Conservation (phyloP, 495 filamentous ascomycete species). For the Neurospora sp. region DNA sequence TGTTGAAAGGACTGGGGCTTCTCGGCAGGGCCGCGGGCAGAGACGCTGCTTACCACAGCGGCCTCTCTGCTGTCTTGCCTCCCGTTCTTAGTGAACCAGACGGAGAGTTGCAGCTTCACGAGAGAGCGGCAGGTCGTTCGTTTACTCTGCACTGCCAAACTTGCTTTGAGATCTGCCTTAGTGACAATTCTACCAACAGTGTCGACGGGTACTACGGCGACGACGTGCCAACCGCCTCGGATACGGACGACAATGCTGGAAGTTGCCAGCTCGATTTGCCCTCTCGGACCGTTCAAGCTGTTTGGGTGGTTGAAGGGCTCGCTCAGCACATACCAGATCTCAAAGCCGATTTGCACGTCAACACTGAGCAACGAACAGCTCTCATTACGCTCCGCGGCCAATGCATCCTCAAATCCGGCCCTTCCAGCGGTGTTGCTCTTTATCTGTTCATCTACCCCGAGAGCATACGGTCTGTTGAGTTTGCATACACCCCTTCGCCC, state of each 20-base stretch:
- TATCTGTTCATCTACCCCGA: background rate
- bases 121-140: background rate
- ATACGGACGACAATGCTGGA: background rate
- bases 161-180: background rate
- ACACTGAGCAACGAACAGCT: background rate
- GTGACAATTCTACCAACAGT: background rate
- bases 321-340: background rate
- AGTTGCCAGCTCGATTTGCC: background rate
- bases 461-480: background rate
- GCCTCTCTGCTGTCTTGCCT: background rate
- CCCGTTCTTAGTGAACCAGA: background rate
- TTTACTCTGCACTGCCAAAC: background rate
- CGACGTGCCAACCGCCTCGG: background rate
- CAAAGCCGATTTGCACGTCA: background rate
- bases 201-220: background rate
- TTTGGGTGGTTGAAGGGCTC: background rate
- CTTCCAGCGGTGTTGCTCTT: background rate
- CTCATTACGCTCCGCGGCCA: background rate
- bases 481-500: background rate
- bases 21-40: background rate
- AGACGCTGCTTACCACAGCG: background rate
- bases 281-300: background rate
- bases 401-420: background rate
- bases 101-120: background rate
- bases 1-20: background rate